phyloP scores from a whole-genome alignment of 2,329 filamentous ascomycete genomes.

The Fusarium sp. region DNA sequence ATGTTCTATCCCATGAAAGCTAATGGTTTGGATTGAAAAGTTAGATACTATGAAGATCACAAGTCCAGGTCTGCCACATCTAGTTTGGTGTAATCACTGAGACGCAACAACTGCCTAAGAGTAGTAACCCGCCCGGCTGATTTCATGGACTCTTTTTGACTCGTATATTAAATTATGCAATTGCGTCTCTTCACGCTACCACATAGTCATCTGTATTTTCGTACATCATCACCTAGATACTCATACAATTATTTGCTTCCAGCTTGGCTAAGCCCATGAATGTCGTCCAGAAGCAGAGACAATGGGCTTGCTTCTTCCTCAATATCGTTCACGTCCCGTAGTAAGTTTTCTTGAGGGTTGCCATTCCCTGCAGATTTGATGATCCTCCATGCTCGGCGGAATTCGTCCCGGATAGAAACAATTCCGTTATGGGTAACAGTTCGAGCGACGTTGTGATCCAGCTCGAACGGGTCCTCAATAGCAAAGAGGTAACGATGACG shows the following conservation, averaged over 20 bases:
- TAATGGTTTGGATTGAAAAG: neutral
- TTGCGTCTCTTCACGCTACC: slow-evolving; percentile 17
- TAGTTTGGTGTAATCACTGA: neutral
- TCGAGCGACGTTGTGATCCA: slow-evolving; percentile 86
- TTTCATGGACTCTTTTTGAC: neutral
- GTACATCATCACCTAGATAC: slow-evolving; percentile 19
- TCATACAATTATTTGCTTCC: slow-evolving; percentile 27
- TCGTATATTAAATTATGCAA: neutral
- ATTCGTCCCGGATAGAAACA: slow-evolving; percentile 84
- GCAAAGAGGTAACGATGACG: slow-evolving; percentile 85
- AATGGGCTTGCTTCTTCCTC: slow-evolving; percentile 43
- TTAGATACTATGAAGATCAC: neutral
- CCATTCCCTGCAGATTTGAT: slow-evolving; percentile 65
- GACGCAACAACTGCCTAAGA: neutral
- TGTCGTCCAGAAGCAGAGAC: slow-evolving; percentile 47
- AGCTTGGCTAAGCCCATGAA: slow-evolving; percentile 47
- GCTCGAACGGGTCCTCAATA: slow-evolving; percentile 92
- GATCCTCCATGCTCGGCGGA: slow-evolving; percentile 81
- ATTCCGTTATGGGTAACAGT: slow-evolving; percentile 88
- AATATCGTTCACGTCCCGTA: slow-evolving; percentile 60
- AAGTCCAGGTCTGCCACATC: neutral
- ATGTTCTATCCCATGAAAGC: slow-evolving; percentile 36
- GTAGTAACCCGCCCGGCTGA: neutral
- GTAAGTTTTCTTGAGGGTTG: slow-evolving; percentile 59
- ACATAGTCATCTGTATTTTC: slow-evolving; percentile 5